Conservation (phyloP, 192 early-diverging fungal genomes). For the Allomyces arbusculus region DNA sequence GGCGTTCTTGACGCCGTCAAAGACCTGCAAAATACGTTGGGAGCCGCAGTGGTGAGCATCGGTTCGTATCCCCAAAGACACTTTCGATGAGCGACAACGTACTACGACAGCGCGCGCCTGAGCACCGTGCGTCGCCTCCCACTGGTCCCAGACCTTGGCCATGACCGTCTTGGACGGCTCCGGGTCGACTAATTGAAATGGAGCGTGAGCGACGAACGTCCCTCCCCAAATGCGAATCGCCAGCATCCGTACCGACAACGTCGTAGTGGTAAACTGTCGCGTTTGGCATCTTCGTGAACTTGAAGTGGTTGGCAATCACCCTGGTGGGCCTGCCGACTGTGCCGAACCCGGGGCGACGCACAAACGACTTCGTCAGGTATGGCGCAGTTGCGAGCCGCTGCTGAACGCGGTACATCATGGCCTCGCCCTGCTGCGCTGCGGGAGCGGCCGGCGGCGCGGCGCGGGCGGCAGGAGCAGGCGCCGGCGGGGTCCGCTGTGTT, state of each 20-base stretch:
- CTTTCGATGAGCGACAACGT: background rate
- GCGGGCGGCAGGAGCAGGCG: background rate
- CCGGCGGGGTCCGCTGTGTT: background rate
- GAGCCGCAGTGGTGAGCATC: background rate
- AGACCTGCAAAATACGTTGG: constrained; percentile 18
- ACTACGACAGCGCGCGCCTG: background rate
- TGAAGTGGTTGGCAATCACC: constrained; percentile 58
- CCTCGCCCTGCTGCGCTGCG: background rate
- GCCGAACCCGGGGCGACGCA: constrained; percentile 21
- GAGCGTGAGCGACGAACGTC: background rate
- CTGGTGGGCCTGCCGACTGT: constrained; percentile 14
- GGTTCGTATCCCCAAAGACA: background rate
- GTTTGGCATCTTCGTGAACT: constrained; percentile 39
- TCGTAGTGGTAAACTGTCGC: constrained; percentile 74
- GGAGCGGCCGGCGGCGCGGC: background rate
- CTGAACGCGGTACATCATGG: background rate
- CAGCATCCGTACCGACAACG: constrained; percentile 12
- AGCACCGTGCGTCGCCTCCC: constrained; percentile 13
- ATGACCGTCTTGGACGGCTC: background rate
- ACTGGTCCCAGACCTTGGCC: constrained; percentile 7
- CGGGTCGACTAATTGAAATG: background rate
- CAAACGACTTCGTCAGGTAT: constrained; percentile 8
- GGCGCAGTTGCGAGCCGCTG: background rate
- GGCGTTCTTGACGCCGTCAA: constrained; percentile 64
- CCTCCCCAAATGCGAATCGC: background rate